Evolutionary conservation across 352 stramenopile genomes (phyloP).

Genomic region (Phytopythium boreale): DNA sequence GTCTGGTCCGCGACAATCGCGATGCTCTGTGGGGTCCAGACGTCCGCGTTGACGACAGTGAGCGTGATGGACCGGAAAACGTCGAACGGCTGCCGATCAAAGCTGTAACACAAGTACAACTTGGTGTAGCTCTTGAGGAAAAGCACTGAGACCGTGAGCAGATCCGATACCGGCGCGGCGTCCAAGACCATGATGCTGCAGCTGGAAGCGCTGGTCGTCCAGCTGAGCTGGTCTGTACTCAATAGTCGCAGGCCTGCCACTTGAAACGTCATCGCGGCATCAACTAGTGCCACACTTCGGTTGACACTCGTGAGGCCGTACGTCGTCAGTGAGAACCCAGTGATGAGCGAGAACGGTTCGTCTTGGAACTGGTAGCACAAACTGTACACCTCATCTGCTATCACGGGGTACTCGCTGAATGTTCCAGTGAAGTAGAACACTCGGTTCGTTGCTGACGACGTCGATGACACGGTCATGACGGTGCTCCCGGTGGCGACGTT

Average conservation of each 20-base stretch:
- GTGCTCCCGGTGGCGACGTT: slow-evolving; percentile 35
- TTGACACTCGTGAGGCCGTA: slow-evolving; percentile 49
- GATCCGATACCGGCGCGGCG: slow-evolving; percentile 26
- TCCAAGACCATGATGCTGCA: slow-evolving; percentile 29
- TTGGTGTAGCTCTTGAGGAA: slow-evolving; percentile 33
- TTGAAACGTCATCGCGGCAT: slow-evolving; percentile 40
- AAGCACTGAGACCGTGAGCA: slow-evolving; percentile 18
- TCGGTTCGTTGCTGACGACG: neutral
- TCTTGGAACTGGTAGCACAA: slow-evolving; percentile 76
- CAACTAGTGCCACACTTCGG: slow-evolving; percentile 35
- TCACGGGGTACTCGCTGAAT: slow-evolving; percentile 34
- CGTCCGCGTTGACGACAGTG: slow-evolving; percentile 35
- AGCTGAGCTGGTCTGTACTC: slow-evolving; percentile 46
- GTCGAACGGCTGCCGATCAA: slow-evolving; percentile 53
- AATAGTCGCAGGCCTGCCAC: slow-evolving; percentile 48
- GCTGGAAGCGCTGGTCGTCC: slow-evolving; percentile 34
- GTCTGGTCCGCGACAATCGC: slow-evolving; percentile 54
- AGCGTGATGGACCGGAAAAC: slow-evolving; percentile 35
- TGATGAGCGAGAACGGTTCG: slow-evolving; percentile 53
- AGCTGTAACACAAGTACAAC: slow-evolving; percentile 64
- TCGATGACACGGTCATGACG: slow-evolving; percentile 29
- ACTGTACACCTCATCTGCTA: slow-evolving; percentile 44
- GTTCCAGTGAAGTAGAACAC: slow-evolving; percentile 33
- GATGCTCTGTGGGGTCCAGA: slow-evolving; percentile 45
- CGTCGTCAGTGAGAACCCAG: slow-evolving; percentile 33